Evolutionary conservation across 495 filamentous ascomycete species (phyloP), one percentile per base, ranked within the genome.

Genomic region (Cryomyces minteri): DNA sequence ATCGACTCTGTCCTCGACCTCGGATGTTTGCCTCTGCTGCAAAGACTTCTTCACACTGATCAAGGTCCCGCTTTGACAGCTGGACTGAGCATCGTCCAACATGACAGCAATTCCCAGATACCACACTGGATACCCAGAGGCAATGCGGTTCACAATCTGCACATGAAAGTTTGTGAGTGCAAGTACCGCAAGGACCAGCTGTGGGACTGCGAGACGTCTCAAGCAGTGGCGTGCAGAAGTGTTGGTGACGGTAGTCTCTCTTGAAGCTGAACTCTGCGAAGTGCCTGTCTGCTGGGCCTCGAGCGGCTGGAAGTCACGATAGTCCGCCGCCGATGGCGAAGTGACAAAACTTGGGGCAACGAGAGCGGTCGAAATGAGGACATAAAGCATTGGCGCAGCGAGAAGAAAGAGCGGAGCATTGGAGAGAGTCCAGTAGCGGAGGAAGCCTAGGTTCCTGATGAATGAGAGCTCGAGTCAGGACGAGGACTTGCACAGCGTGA

Each of bases 351-450:
- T n/a, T n/a, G n/a, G n/a, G n/a, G n/a, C n/a, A n/a, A n/a, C n/a
- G n/a, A 49, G 4, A 25, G 47, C 71, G 6, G 88, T 87, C 30
- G 53, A 52, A 12, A 71, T 60, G 46, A 96, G 57, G 6, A 94
- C 58, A n/a, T 56, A 60, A 33, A 94, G 62, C 70, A 88, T 80
- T 10, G 92, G 90, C 0, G 71, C 60, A 4, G 86, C 87, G 12
- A 96, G 67, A 11, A 88, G 50, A 59, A 96, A 96, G 2, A 98
- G 72, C 0, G 92, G 92, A 30, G 92, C 48, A 54, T 98, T 95
- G 11, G 81, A 71, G 0, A 81, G 31, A 0, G 74, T 92, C 90
- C 92, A 96, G 63, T 98, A 98, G 39, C 74, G 74, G 39, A 98
- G 68, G 54, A 94, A 78, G 0, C 90, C 92, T 43, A 78, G 74